Evolutionary conservation across 2,329 filamentous ascomycete species (phyloP), one percentile per base, ranked within the genome.

Genomic region (Colletotrichum sp.): DNA sequence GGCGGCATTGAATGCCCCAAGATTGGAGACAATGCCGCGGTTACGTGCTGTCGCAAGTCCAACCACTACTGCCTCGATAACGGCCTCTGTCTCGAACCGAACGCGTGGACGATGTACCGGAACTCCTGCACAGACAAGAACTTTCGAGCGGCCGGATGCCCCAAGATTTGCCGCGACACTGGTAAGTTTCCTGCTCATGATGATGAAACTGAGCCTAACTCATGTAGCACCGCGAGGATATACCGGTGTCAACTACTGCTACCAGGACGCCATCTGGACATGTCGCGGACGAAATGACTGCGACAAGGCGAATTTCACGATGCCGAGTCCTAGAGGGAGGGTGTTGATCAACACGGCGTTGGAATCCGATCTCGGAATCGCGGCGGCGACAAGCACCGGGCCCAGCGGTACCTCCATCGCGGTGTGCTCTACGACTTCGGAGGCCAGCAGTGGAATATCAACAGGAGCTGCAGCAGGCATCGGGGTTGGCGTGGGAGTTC

Each of bases 391-490:
- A 13, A 49, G 18, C 16, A 2, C 6, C 32, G 55, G 32, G 21
- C 30, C 34, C 32, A 69, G 55, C 52, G 55, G 67, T 2, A 60
- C 67, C 0, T 21, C 30, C n/a, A 26, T 34, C n/a, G 30, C 65
- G 21, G 65, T 59, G 36, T 66, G 64, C 30, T 36, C 65, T 2
- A 36, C 1, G 5, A 36, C 12, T 12, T 16, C 52, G 18, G 34
- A 32, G 10, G 67, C 67, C 18, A 30, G 30, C 12, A 18, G 2
- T 3, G 55, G 30, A 13, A 62, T 69, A 0, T 62, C 67, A 15
- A 18, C 55, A 1, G 75, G 68, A 15, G 75, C 75, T 24, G 75
- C 68, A 6, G 72, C 72, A 1, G 75, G 75, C 1, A 77, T 77
- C n/a, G 75, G 72, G 13, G 72, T 60, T 10, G 75, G 75, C n/a